Evolutionary conservation across 441 rosid species (phyloP).

Genomic region (Aquilaria agallochum): DNA sequence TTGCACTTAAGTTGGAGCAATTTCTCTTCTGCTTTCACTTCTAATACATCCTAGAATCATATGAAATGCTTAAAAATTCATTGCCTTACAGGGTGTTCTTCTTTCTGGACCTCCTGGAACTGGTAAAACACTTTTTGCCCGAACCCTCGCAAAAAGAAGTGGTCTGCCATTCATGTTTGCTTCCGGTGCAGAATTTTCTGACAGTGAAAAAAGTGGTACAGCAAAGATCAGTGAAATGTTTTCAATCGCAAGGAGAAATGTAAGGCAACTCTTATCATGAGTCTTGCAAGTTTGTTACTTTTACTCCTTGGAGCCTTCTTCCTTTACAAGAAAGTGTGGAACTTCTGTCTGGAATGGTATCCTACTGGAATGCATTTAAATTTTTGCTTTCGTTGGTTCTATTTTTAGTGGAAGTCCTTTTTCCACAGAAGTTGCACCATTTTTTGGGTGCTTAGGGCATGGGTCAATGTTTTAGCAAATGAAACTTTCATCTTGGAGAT

Average conservation of each 20-base stretch:
- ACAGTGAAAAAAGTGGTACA: constrained; percentile 90
- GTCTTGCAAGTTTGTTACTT: constrained; percentile 1
- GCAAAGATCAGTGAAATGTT: constrained; percentile 95
- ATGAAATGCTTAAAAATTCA: constrained; percentile 9
- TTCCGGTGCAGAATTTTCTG: constrained; percentile 96
- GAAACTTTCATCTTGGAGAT: too few relatives aligned
- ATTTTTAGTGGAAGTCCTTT: too few relatives aligned
- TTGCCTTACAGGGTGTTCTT: constrained; percentile 79
- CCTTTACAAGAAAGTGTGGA: too few relatives aligned
- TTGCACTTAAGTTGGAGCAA: background rate
- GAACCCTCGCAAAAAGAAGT: constrained; percentile 94
- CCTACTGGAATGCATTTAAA: too few relatives aligned
- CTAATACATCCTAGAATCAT: constrained; percentile 13
- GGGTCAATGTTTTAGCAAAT: too few relatives aligned
- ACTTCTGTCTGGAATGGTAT: too few relatives aligned
- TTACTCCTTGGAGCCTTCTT: background rate
- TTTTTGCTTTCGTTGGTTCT: too few relatives aligned
- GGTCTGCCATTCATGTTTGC: constrained; percentile 97
- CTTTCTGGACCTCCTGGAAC: constrained; percentile 99
- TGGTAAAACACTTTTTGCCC: constrained; percentile 98
- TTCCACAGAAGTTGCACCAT: too few relatives aligned
- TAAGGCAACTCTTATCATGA: constrained; percentile 25
- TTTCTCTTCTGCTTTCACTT: constrained; percentile 16
- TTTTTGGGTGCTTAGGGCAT: too few relatives aligned
- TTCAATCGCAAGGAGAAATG: constrained; percentile 88